Conservation (phyloP, 2,329 filamentous ascomycete genomes). For the Diplodia corticola region DNA sequence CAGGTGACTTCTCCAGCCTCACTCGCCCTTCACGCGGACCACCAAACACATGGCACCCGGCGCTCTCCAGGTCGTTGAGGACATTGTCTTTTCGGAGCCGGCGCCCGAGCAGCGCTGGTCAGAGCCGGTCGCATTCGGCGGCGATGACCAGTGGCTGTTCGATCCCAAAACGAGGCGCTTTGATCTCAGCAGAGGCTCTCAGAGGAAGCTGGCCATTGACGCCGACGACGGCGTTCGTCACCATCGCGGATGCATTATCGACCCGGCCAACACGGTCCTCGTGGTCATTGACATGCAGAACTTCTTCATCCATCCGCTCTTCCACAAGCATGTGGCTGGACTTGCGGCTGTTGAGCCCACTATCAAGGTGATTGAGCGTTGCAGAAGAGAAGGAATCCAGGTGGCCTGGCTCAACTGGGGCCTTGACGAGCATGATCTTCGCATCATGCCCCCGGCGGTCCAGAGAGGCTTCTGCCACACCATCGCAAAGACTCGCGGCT, state of each 20-base stretch:
- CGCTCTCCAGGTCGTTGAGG: conserved; percentile 33
- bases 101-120: conserved; percentile 32
- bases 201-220: conserved; percentile 41
- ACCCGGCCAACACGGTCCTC: conserved; percentile 41
- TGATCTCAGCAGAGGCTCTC: conserved; percentile 43
- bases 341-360: conserved; percentile 40
- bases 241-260: conserved; percentile 45
- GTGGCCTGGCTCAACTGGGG: conserved; percentile 47
- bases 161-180: conserved; percentile 43
- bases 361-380: conserved; percentile 42
- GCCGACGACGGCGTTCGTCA: conserved; percentile 44
- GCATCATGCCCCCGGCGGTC: conserved; percentile 44
- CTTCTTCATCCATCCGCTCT: conserved; percentile 42
- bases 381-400: conserved; percentile 44
- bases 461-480: conserved; percentile 44
- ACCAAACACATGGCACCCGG: conserved; percentile 31
- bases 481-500: conserved; percentile 25
- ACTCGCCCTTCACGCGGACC: neutral
- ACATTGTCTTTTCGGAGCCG: conserved; percentile 28
- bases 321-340: conserved; percentile 30
- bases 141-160: conserved; percentile 46
- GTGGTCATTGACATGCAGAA: conserved; percentile 49
- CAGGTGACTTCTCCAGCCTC: neutral
- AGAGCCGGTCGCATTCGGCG: conserved; percentile 45
- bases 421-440: conserved; percentile 41